Conservation (phyloP, 805 yeast species). For the Monosporozyma servazzii region DNA sequence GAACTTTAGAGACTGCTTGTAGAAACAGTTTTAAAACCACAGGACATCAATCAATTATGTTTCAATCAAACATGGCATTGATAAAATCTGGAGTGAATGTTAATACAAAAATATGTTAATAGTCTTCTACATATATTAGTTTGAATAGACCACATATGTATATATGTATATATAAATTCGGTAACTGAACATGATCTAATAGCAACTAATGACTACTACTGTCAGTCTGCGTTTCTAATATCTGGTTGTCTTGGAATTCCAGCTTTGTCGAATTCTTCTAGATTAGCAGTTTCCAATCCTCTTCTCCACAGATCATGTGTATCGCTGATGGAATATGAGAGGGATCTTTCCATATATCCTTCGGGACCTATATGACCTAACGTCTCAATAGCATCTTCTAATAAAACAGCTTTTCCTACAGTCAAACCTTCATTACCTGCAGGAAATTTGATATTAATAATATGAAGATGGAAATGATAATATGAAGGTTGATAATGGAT, state of each 20-base stretch:
- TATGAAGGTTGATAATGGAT: constrained; percentile 95
- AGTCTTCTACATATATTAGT: too few species aligned
- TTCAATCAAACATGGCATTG: too few species aligned
- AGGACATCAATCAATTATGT: too few species aligned
- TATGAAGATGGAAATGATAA: constrained; percentile 91
- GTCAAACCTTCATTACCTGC: constrained; percentile 62
- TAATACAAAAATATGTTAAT: too few species aligned
- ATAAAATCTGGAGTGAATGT: too few species aligned
- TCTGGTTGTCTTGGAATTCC: constrained; percentile 1
- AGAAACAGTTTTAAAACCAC: too few species aligned
- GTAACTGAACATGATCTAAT: neutral
- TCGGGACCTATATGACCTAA: constrained; percentile 42
- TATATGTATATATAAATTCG: too few species aligned
- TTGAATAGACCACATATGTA: too few species aligned
- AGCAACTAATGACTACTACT: neutral
- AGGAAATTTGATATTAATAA: constrained; percentile 62
- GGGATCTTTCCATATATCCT: constrained; percentile 49
- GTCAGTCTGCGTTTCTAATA: neutral
- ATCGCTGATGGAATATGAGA: constrained; percentile 66
- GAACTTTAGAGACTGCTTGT: too few species aligned
- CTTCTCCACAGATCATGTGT: constrained; percentile 64
- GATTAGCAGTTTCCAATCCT: constrained; percentile 13
- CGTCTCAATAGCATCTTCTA: constrained; percentile 77
- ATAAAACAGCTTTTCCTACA: constrained; percentile 71
- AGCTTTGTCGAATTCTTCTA: neutral